Evolutionary conservation across 108 stramenopile species (phyloP), one percentile per base, ranked within the genome.

Genomic region (Conticribra guillardii): DNA sequence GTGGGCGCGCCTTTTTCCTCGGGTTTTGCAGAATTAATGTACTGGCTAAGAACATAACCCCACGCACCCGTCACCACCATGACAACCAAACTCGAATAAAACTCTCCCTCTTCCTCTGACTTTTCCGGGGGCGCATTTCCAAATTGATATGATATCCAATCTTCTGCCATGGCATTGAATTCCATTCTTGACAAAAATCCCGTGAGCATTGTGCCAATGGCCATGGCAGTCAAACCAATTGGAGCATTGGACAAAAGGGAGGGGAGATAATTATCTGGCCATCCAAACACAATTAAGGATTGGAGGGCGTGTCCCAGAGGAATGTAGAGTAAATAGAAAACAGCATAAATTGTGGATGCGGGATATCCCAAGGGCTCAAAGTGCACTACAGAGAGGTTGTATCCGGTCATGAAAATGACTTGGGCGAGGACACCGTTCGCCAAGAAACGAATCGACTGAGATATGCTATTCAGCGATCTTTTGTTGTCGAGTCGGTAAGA

Each of bases 181-280:
- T 76, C 79, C 34, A 85, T 74, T 22, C 74, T 56, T 27, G 89
- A 90, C 54, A 92, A 53, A 59, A 88, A 89, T 24, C 88, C 94
- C 14, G 91, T 95, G 37, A 88, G 68, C 3, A 63, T 56, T 11
- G 89, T 64, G 8, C 94, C 94, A 22, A 95, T 62, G 0, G 69
- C 86, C 54, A 92, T 89, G 18, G 91, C 91, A 9, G 88, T 89
- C 68, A 95, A 69, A 37, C 94, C 94, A 64, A 95, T 87, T 27
- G 94, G 94, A 54, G 83, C 71, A 75, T 92, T 95, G 54, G 83
- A 78, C 67, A 87, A 34, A 18, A 95, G 61, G 22, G 86, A 87
- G 5, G 65, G 69, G 2, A 91, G n/a, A 65, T 95, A 95, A 32
- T 82, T 56, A 31, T 88, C 83, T 0, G 94, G 94, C 94, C 94